Evolutionary conservation across 805 yeast species (phyloP).

Genomic region (Candida boleticola): DNA sequence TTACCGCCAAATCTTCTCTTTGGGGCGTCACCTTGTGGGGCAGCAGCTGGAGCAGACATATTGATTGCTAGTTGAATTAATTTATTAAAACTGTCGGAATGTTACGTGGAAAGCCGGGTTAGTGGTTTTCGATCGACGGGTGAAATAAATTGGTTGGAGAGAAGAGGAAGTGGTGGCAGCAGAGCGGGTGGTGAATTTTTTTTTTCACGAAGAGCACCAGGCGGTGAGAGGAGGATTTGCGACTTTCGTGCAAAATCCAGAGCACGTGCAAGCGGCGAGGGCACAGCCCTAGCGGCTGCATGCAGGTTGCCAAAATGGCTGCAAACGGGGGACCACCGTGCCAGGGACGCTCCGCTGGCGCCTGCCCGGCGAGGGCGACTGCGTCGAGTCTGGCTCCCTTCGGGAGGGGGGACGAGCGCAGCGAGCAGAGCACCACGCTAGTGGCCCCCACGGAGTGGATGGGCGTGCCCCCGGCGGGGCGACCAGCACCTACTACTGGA

Average conservation of each 20-base stretch:
- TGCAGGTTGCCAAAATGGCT: too few relatives aligned
- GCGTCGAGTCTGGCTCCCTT: too few relatives aligned
- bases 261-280: not conserved
- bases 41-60: constrained; percentile 47
- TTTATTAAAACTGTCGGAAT: constrained; percentile 49
- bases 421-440: too few relatives aligned
- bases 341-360: too few relatives aligned
- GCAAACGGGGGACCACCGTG: too few relatives aligned
- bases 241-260: too few relatives aligned
- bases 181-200: not conserved
- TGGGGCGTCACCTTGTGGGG: constrained; percentile 37
- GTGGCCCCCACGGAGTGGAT: too few relatives aligned
- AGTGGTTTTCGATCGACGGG: constrained; percentile 65
- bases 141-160: constrained; percentile 1
- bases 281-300: constrained; percentile 4
- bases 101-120: constrained; percentile 70
- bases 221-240: too few relatives aligned
- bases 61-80: constrained; percentile 10
- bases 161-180: constrained; percentile 3
- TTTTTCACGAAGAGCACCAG: constrained; percentile 3
- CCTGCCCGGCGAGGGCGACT: too few relatives aligned
- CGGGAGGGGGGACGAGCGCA: too few relatives aligned
- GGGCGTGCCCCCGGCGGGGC: too few relatives aligned
- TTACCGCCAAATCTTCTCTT: constrained; percentile 52
- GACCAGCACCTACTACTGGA: too few relatives aligned